phyloP scores from a whole-genome alignment of 805 yeast genomes.

The Candida quercuum region DNA sequence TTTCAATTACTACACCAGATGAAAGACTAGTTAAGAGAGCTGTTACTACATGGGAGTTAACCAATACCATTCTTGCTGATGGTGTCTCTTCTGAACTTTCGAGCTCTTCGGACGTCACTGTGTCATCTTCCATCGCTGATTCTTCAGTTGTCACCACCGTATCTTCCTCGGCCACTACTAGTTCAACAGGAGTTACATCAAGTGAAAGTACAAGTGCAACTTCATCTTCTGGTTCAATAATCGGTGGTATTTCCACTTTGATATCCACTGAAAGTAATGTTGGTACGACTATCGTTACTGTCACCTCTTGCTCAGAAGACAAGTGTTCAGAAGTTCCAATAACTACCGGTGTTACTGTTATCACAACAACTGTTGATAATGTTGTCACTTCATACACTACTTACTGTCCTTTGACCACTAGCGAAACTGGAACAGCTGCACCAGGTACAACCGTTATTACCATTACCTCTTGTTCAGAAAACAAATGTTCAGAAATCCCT shows the following conservation, averaged over 20 bases:
- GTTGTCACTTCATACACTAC: constrained; percentile 30
- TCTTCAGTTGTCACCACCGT: not conserved
- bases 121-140: not conserved
- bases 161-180: not conserved
- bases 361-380: constrained; percentile 17
- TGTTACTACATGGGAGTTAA: constrained; percentile 1
- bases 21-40: constrained; percentile 7
- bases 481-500: not conserved
- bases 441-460: not conserved
- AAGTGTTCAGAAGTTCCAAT: constrained; percentile 5
- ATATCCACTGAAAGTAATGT: too few relatives aligned
- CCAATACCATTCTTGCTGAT: constrained; percentile 5
- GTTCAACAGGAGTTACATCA: not conserved
- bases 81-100: too few relatives aligned
- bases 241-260: too few relatives aligned
- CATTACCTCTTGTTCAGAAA: not conserved
- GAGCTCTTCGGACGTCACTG: not conserved
- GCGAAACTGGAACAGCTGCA: not conserved
- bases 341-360: constrained; percentile 11
- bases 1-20: constrained; percentile 3
- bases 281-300: constrained; percentile 6
- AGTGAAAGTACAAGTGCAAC: not conserved
- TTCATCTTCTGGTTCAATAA: not conserved
- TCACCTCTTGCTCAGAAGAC: constrained; percentile 8
- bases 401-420: constrained; percentile 13